phyloP scores from a whole-genome alignment of 2,329 filamentous ascomycete species.

The Clonostachys rhizophaga region DNA sequence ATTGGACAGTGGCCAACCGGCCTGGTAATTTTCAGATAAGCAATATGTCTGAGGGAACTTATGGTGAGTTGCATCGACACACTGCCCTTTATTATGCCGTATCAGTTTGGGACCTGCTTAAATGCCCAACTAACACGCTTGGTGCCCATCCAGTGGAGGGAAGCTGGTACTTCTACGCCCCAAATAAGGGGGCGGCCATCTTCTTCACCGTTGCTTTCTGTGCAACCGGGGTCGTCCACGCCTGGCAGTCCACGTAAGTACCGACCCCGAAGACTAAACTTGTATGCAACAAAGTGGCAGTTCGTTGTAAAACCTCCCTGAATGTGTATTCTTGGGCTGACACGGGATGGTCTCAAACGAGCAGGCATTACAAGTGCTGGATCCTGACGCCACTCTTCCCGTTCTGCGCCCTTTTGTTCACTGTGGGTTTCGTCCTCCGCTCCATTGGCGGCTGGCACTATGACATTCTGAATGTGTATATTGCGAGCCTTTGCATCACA shows the following conservation, averaged over 20 bases:
- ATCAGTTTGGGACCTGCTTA: background rate
- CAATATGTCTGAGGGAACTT: slow-evolving; percentile 20
- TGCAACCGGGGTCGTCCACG: slow-evolving; percentile 27
- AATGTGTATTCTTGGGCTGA: background rate
- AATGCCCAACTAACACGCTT: too few relatives aligned
- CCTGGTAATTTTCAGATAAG: background rate
- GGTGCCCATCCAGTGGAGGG: slow-evolving; percentile 21
- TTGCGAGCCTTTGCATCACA: slow-evolving; percentile 24
- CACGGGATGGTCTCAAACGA: background rate
- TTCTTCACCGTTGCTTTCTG: slow-evolving; percentile 39
- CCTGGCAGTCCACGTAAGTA: slow-evolving; percentile 41
- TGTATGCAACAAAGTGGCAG: too few relatives aligned
- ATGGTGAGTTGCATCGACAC: slow-evolving; percentile 12
- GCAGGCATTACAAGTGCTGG: slow-evolving; percentile 52
- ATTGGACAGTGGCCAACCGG: too few relatives aligned
- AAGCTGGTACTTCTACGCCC: slow-evolving; percentile 40
- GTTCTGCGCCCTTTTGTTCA: slow-evolving; percentile 49
- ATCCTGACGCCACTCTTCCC: slow-evolving; percentile 48
- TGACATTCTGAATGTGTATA: slow-evolving; percentile 20
- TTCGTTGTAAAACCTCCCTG: too few relatives aligned
- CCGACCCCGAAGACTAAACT: background rate
- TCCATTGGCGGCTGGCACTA: slow-evolving; percentile 21
- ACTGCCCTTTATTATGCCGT: background rate
- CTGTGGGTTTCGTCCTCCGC: slow-evolving; percentile 46
- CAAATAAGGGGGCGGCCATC: slow-evolving; percentile 40